These are phyloP conservation scores for Pichia norvegensis DNA, from an alignment of 1,139 yeast genomes.

Conservation along the genomic window DNA sequence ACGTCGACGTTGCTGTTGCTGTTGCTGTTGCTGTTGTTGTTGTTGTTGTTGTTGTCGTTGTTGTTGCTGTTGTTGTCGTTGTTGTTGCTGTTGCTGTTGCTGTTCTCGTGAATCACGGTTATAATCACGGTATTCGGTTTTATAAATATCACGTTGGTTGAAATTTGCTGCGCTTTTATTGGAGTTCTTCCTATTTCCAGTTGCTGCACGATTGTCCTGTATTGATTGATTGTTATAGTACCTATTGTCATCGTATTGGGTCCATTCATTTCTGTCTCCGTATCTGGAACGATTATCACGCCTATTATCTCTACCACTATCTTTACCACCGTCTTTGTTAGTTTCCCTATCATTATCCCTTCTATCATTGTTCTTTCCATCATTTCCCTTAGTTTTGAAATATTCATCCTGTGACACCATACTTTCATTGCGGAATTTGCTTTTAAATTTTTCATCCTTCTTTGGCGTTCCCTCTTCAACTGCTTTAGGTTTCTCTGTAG, in stretches of 20 bases:
- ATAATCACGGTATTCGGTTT: not conserved
- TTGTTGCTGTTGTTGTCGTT: not conserved
- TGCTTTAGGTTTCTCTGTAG: not conserved
- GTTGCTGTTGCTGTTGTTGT: not conserved
- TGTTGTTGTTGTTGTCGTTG: not conserved
- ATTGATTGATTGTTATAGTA: not conserved
- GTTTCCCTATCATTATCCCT: not conserved
- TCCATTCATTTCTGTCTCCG: not conserved
- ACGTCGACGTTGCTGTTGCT: not conserved
- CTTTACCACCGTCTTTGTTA: not conserved
- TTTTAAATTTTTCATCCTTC: not conserved
- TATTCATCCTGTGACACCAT: not conserved
- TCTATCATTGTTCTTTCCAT: not conserved
- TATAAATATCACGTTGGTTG: not conserved
- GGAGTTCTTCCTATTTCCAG: not conserved
- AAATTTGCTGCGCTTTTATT: not conserved
- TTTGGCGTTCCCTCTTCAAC: not conserved
- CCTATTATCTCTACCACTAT: not conserved
- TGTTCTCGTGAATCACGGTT: not conserved
- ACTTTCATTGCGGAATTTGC: not conserved
- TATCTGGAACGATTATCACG: not conserved
- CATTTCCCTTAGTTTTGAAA: not conserved
- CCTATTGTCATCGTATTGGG: not conserved
- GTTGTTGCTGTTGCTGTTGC: not conserved
- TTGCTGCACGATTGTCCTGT: not conserved